Percentiles rank a stretch among this genome's conserved stretches.
Conservation (phyloP, 306 rosid species). For the Vigna angularis region DNA sequence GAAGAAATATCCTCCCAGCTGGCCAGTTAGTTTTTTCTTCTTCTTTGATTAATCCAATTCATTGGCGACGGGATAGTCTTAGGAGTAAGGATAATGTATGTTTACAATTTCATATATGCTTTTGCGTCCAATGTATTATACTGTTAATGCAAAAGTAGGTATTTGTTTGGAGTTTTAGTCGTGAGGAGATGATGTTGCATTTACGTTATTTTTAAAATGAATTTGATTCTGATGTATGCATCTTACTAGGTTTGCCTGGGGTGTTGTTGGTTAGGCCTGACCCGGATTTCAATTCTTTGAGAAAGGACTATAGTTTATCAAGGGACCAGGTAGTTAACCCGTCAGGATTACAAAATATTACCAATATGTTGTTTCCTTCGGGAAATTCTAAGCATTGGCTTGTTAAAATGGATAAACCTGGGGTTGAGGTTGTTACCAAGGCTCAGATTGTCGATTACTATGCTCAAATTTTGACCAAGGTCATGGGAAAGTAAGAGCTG, state of each 20-base stretch:
- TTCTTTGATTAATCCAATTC: constrained; percentile 31
- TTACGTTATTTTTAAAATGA: not conserved
- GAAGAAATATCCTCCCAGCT: constrained; percentile 67
- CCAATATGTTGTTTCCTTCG: constrained; percentile 60
- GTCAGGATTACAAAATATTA: constrained; percentile 42
- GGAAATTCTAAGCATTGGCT: constrained; percentile 86
- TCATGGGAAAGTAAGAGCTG: constrained; percentile 74
- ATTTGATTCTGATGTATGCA: constrained; percentile 20
- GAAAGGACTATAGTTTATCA: constrained; percentile 62
- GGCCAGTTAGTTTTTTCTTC: constrained; percentile 53
- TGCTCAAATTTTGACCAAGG: constrained; percentile 78
- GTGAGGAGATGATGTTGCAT: constrained; percentile 6
- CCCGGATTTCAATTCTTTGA: constrained; percentile 53
- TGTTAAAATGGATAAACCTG: constrained; percentile 79
- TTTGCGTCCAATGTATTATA: constrained; percentile 3
- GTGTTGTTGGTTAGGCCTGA: constrained; percentile 69
- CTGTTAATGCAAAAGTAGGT: not conserved
- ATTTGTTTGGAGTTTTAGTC: constrained; percentile 20
- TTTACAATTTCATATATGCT: not conserved
- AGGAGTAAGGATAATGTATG: constrained; percentile 8
- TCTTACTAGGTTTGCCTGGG: constrained; percentile 69
- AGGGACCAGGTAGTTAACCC: constrained; percentile 33
- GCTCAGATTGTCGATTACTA: constrained; percentile 90
- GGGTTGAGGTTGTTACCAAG: constrained; percentile 81
- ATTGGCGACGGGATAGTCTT: constrained; percentile 17